A percentile compares a stretch with the other conserved stretches of the same genome.
phyloP scores from a whole-genome alignment of 805 yeast genomes.

The Ogataea pini region DNA sequence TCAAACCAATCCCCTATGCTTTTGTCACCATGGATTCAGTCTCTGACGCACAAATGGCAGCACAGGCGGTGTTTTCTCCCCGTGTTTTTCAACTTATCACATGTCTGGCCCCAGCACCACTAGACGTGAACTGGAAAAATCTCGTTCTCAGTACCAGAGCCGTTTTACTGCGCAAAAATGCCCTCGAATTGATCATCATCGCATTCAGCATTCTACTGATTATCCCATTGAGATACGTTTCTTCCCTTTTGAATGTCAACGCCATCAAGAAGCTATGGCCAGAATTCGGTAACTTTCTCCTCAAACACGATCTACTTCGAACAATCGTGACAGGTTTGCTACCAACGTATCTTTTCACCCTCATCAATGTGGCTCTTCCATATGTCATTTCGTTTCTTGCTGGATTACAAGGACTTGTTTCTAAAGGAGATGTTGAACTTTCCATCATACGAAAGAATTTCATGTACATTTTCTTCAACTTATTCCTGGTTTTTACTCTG shows the following conservation, averaged over 20 bases:
- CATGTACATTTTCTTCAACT: constrained; percentile 59
- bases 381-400: constrained; percentile 55
- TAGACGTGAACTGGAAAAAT: constrained; percentile 83
- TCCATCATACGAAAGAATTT: constrained; percentile 59
- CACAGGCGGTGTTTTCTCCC: constrained; percentile 93
- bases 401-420: constrained; percentile 51
- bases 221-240: constrained; percentile 56
- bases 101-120: constrained; percentile 91
- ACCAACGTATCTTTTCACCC: constrained; percentile 60
- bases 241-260: constrained; percentile 56
- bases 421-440: constrained; percentile 60
- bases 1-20: constrained; percentile 47
- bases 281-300: constrained; percentile 52
- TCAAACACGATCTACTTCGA: constrained; percentile 51
- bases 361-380: constrained; percentile 54
- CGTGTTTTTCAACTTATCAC: constrained; percentile 82
- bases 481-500: constrained; percentile 60
- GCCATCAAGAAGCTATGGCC: constrained; percentile 62
- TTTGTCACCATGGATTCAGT: constrained; percentile 93
- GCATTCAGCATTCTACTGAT: constrained; percentile 52
- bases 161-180: constrained; percentile 36
- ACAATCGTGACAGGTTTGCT: constrained; percentile 61
- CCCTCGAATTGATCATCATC: constrained; percentile 41
- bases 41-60: constrained; percentile 95
- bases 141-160: constrained; percentile 43